Base-by-base conservation (phyloP, 2,329 filamentous ascomycete genomes). In the Neoascochyta sp. region DNA sequence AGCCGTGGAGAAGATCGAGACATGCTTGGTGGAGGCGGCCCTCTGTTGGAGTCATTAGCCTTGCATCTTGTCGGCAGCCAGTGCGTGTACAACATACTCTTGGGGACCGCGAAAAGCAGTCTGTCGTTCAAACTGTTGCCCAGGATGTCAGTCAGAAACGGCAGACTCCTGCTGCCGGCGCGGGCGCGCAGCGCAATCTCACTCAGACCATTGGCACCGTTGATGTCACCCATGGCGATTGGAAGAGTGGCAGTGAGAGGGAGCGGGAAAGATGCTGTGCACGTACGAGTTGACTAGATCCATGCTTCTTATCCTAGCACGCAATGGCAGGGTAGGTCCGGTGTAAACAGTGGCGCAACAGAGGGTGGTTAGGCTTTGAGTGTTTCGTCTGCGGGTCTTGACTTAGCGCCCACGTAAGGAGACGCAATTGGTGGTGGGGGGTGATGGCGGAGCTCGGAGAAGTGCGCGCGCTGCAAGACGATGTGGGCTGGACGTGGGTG, bases 71-170 rank as follows among this genome's bases (percentile, higher is more conserved):
- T n/a, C n/a, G n/a, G n/a, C n/a, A n/a, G n/a, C 5, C 5, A 8
- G 13, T 9, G 17, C 26, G 17, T 11, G 7, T 29, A 16, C 28
- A 32, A 79, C 85, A 72, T 71, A 89, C 87, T 98, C 71, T 98
- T 98, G 39, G 92, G 92, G n/a, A 98, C 86, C 41, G 92, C 92
- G 62, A 98, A 95, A 42, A 96, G 78, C 34, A 96, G 76, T 47
- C 92, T 84, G 59, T 90, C 89, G 73, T 92, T 87, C 61, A 95
- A 76, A 71, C 88, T 94, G 47, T 55, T 48, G n/a, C 49, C 52
- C 33, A 59, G 32, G 12, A 52, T 34, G 59, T 64, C 55, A 64
- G 61, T 65, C 47, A 66, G 43, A 45, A 50, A 62, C 19, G 55
- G 63, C 25, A 63, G 41, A 50, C 52, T 54, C 24, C 59, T 49